These are phyloP conservation scores for Talaromyces liani DNA, from an alignment of 495 filamentous ascomycete species.

Conservation along the genomic window DNA sequence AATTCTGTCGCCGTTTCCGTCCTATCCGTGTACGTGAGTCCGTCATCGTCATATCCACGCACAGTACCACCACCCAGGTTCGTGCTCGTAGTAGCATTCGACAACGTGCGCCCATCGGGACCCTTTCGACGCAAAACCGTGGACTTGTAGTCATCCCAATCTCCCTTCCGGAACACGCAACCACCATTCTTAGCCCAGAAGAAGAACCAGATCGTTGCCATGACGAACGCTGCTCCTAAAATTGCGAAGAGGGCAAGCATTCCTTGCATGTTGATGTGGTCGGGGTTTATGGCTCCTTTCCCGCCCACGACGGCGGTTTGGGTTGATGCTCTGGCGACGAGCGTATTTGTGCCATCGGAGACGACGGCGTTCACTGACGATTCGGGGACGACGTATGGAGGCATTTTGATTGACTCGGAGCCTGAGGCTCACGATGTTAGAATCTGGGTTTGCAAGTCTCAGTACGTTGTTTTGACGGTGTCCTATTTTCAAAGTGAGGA, in stretches of 20 bases:
- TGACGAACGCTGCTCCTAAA: slow-evolving; percentile 69
- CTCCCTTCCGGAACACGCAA: slow-evolving; percentile 71
- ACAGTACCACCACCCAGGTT: slow-evolving; percentile 72
- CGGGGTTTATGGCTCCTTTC: slow-evolving; percentile 51
- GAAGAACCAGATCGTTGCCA: slow-evolving; percentile 89
- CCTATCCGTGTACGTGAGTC: slow-evolving; percentile 43
- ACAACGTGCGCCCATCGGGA: slow-evolving; percentile 74
- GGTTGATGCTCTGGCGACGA: slow-evolving; percentile 9
- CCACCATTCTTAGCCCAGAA: slow-evolving; percentile 97
- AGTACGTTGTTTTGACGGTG: not conserved
- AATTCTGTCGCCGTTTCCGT: slow-evolving; percentile 30
- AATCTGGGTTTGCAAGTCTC: not conserved
- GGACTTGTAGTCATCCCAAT: slow-evolving; percentile 98
- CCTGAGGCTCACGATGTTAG: not conserved
- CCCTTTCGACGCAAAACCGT: slow-evolving; percentile 91
- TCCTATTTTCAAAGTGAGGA: not conserved
- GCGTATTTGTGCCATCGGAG: slow-evolving; percentile 4
- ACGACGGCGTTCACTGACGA: not conserved
- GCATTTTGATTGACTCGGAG: not conserved
- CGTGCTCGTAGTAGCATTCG: slow-evolving; percentile 73
- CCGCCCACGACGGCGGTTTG: slow-evolving; percentile 17
- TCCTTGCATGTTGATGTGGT: slow-evolving; percentile 74
- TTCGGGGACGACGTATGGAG: not conserved
- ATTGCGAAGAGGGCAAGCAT: slow-evolving; percentile 81
- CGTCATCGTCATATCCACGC: slow-evolving; percentile 56